Conservation (phyloP, 2,329 filamentous ascomycete genomes). For the Pseudonectria foliicola region DNA sequence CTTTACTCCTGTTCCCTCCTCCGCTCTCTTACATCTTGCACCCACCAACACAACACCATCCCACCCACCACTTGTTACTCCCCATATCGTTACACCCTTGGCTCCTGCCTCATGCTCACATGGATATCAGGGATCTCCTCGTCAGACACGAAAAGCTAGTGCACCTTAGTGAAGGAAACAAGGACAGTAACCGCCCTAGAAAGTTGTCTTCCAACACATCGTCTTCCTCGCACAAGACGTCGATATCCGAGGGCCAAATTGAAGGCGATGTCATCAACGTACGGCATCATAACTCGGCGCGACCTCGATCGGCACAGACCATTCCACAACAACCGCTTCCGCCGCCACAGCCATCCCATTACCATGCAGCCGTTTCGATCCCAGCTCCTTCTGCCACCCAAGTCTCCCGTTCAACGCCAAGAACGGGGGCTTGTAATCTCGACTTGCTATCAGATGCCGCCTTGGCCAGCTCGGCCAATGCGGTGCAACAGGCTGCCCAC, state of each 20-base stretch:
- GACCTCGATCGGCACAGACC: constrained; percentile 16
- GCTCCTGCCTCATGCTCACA: constrained; percentile 36
- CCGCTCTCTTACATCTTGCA: background rate
- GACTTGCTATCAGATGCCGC: constrained; percentile 55
- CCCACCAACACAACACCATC: constrained; percentile 1
- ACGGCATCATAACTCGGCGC: constrained; percentile 24
- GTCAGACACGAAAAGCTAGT: constrained; percentile 59
- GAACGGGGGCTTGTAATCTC: constrained; percentile 47
- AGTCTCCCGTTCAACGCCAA: constrained; percentile 39
- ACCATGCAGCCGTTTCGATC: constrained; percentile 30
- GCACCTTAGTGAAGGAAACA: constrained; percentile 53
- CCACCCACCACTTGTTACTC: constrained; percentile 1
- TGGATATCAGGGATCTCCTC: constrained; percentile 58
- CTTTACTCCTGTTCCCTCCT: too few relatives aligned
- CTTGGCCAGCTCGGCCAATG: constrained; percentile 46
- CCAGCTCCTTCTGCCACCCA: constrained; percentile 34
- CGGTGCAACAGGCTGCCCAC: constrained; percentile 44
- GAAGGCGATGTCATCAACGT: constrained; percentile 41
- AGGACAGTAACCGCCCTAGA: constrained; percentile 43
- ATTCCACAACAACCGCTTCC: constrained; percentile 16
- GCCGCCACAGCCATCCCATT: constrained; percentile 28
- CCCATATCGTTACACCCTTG: background rate
- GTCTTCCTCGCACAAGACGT: constrained; percentile 36
- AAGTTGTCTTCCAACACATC: constrained; percentile 43
- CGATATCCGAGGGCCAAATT: constrained; percentile 41